phyloP scores from a whole-genome alignment of 192 early-diverging fungal genomes.

The Phycomyces blakesleeanus region DNA sequence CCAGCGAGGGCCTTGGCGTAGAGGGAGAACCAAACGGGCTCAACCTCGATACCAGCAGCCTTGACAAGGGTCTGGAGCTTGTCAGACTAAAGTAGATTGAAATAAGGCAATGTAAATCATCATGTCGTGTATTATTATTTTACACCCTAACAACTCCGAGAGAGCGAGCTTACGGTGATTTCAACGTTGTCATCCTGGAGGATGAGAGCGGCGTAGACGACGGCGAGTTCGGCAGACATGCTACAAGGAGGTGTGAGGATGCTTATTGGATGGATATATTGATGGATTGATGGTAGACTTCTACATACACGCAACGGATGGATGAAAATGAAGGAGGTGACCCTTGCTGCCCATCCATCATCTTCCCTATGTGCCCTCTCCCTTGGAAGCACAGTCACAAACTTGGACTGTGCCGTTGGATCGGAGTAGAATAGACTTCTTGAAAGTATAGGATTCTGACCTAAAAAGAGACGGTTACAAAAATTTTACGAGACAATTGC shows the following conservation, averaged over 20 bases:
- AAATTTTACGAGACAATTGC: no score
- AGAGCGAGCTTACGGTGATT: constrained; percentile 5
- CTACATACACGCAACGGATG: constrained; percentile 18
- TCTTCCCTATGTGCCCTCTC: neutral
- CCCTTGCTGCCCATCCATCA: neutral
- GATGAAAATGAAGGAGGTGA: constrained; percentile 3
- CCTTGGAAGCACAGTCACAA: neutral
- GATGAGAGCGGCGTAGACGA: constrained; percentile 90
- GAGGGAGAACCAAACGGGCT: constrained; percentile 91
- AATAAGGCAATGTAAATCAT: neutral
- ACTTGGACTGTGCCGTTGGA: neutral
- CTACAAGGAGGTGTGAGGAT: neutral
- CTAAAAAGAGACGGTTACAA: no score
- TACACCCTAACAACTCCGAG: neutral
- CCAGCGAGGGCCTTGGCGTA: constrained; percentile 98
- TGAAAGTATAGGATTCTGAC: neutral
- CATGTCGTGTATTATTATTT: neutral
- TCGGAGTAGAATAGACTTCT: neutral
- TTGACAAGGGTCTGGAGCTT: constrained; percentile 58
- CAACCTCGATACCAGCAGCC: constrained; percentile 85
- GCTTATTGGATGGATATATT: constrained; percentile 9
- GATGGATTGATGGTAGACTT: constrained; percentile 3
- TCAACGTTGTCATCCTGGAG: constrained; percentile 95
- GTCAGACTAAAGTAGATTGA: constrained; percentile 1
- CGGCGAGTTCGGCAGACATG: constrained; percentile 35